Percentiles rank a stretch among this genome's conserved stretches.
Evolutionary conservation across 495 filamentous ascomycete genomes (phyloP).

Genomic region (Aspergillus indologenus): DNA sequence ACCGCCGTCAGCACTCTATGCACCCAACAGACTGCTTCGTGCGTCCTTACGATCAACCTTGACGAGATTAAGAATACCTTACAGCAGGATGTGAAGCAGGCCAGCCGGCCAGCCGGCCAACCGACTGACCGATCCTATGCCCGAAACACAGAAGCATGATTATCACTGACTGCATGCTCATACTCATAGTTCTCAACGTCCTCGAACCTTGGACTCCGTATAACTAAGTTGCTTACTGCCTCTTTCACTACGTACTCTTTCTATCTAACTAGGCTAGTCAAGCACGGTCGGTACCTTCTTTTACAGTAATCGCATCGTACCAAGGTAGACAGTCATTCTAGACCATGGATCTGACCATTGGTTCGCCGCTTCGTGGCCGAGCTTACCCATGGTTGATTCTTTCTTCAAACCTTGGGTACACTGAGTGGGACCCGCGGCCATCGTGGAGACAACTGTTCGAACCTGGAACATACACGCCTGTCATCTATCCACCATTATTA

Average conservation of each 20-base stretch:
- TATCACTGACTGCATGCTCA: too few relatives aligned
- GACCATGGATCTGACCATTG: constrained; percentile 3
- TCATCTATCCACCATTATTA: constrained; percentile 14
- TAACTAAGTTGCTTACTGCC: too few relatives aligned
- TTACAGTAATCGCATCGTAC: too few relatives aligned
- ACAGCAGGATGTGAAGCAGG: constrained; percentile 6
- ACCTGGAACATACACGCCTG: constrained; percentile 23
- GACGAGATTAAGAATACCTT: constrained; percentile 5
- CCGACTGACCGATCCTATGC: neutral
- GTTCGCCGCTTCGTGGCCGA: constrained; percentile 11
- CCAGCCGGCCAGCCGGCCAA: neutral
- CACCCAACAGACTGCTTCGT: constrained; percentile 7
- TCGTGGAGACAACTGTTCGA: constrained; percentile 26
- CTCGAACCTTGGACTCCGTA: too few relatives aligned
- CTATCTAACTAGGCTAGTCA: too few relatives aligned
- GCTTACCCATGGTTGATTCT: constrained; percentile 9
- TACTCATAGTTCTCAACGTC: neutral
- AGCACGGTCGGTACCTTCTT: too few relatives aligned
- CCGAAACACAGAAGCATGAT: neutral
- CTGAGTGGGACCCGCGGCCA: constrained; percentile 17
- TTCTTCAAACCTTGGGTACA: constrained; percentile 4
- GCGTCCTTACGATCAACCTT: neutral
- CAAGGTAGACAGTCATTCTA: too few relatives aligned
- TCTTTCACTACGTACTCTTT: too few relatives aligned
- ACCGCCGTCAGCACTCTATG: constrained; percentile 13